Evolutionary conservation across 192 early-diverging fungal genomes (phyloP).

Genomic region (Backusella psychrophila): DNA sequence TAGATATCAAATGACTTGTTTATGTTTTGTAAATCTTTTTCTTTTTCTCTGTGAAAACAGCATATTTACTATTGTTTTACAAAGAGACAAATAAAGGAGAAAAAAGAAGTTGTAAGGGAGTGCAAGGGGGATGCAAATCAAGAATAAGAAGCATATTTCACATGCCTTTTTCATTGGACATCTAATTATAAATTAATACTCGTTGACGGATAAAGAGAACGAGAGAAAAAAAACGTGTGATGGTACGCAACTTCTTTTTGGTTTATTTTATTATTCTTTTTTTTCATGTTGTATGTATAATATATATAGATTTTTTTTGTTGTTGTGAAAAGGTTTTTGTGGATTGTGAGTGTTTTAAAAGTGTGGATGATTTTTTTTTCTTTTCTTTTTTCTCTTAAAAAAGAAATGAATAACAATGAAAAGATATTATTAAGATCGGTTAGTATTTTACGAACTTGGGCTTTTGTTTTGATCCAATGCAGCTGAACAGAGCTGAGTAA

Average conservation of each 20-base stretch:
- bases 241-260: background rate
- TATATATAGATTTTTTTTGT: background rate
- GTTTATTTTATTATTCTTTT: background rate
- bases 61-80: too few relatives aligned
- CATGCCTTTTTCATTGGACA: too few relatives aligned
- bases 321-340: background rate
- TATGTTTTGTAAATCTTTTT: too few relatives aligned
- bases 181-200: too few relatives aligned
- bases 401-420: background rate
- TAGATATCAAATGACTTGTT: too few relatives aligned
- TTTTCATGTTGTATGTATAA: background rate
- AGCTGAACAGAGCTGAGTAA: constrained; percentile 24
- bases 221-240: too few relatives aligned
- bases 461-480: constrained; percentile 10
- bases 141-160: too few relatives aligned
- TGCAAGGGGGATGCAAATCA: too few relatives aligned
- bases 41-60: too few relatives aligned
- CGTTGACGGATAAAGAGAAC: too few relatives aligned
- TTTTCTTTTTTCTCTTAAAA: background rate
- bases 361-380: background rate
- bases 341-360: background rate
- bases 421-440: background rate
- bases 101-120: too few relatives aligned
- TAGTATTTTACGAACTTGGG: background rate
- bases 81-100: too few relatives aligned